Evolutionary conservation across 192 early-diverging fungal genomes (phyloP).

Genomic region (Podila verticillata): DNA sequence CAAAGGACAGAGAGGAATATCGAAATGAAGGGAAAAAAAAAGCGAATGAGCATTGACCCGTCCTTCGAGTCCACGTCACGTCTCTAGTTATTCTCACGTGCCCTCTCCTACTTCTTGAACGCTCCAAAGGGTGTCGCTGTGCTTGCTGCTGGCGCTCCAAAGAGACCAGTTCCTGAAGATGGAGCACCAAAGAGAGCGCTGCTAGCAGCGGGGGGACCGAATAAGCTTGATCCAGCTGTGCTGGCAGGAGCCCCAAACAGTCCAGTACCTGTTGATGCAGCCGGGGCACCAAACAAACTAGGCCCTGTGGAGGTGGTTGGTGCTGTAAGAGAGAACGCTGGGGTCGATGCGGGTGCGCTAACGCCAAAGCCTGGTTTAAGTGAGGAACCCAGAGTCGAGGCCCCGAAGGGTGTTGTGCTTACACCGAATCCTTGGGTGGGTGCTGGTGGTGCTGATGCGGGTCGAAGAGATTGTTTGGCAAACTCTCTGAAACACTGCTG

Average conservation of each 20-base stretch:
- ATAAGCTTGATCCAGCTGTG: background rate
- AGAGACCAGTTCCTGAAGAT: background rate
- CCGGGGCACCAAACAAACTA: slow-evolving; percentile 9
- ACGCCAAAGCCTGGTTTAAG: background rate
- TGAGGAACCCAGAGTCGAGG: background rate
- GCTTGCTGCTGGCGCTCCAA: slow-evolving; percentile 4
- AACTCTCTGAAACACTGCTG: slow-evolving; percentile 41
- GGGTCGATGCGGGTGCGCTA: slow-evolving; percentile 12
- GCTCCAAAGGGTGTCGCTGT: background rate
- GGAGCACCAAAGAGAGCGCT: background rate
- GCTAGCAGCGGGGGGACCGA: background rate
- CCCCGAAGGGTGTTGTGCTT: too few species aligned
- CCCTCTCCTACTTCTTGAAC: too few species aligned
- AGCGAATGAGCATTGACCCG: too few species aligned
- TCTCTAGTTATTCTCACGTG: too few species aligned
- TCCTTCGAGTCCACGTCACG: too few species aligned
- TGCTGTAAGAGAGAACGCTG: slow-evolving; percentile 5
- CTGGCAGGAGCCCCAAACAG: background rate
- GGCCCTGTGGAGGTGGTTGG: background rate
- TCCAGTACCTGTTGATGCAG: background rate
- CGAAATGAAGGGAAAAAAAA: too few species aligned
- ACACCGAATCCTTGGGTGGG: background rate
- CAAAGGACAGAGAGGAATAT: too few species aligned
- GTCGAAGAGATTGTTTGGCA: slow-evolving; percentile 34
- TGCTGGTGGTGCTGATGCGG: slow-evolving; percentile 6